A percentile compares a stretch with the other conserved stretches of the same genome.
phyloP scores from a whole-genome alignment of 208 protist species.

The Trypanosoma lewisi region DNA sequence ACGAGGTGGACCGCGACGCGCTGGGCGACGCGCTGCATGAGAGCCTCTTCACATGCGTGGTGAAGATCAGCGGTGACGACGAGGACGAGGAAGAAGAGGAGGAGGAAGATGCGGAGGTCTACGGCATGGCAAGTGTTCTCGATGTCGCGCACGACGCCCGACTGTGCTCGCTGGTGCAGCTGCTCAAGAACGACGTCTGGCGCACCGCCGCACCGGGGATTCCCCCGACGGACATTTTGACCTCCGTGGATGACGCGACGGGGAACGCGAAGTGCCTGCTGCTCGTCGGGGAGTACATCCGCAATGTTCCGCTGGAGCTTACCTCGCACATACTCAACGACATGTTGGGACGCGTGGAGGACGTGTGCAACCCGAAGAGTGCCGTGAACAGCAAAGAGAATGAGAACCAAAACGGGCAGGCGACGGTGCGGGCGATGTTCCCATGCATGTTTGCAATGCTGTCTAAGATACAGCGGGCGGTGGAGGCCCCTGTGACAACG shows the following conservation, averaged over 20 bases:
- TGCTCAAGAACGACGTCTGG: slow-evolving; percentile 63
- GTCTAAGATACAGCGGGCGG: slow-evolving; percentile 84
- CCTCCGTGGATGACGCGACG: slow-evolving; percentile 23
- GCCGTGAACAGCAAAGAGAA: neutral
- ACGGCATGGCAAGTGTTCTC: slow-evolving; percentile 69
- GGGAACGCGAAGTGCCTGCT: slow-evolving; percentile 57
- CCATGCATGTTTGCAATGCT: slow-evolving; percentile 81
- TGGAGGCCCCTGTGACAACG: slow-evolving; percentile 45
- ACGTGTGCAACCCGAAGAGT: neutral
- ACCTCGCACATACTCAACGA: slow-evolving; percentile 74
- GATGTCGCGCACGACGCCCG: slow-evolving; percentile 52
- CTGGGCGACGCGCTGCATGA: slow-evolving; percentile 53
- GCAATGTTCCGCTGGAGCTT: slow-evolving; percentile 80
- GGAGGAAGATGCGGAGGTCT: slow-evolving; percentile 79
- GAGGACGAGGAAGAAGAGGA: slow-evolving; percentile 44
- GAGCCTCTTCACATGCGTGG: slow-evolving; percentile 74
- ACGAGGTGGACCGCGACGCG: slow-evolving; percentile 84
- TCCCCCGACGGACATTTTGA: slow-evolving; percentile 65
- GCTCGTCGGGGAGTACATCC: slow-evolving; percentile 82
- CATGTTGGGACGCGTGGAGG: slow-evolving; percentile 52
- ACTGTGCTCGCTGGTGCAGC: slow-evolving; percentile 39
- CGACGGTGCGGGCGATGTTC: slow-evolving; percentile 36
- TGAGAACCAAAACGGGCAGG: neutral
- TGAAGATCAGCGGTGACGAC: slow-evolving; percentile 60
- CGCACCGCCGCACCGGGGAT: slow-evolving; percentile 62